Percentiles rank a stretch among this genome's conserved stretches.
phyloP scores from a whole-genome alignment of 805 yeast species.

The Starmera quercuum region DNA sequence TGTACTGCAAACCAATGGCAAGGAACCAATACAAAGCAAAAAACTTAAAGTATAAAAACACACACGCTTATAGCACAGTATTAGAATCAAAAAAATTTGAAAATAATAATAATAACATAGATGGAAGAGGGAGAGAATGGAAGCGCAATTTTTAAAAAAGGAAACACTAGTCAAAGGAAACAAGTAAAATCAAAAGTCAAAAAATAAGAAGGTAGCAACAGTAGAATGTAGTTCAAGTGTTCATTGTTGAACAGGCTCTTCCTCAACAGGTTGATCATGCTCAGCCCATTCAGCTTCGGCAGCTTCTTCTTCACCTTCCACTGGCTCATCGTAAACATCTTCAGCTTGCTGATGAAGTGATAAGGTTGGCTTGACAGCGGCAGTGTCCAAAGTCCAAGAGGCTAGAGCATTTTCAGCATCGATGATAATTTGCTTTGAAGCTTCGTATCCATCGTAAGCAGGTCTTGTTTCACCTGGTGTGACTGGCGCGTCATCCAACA shows the following conservation, averaged over 20 bases:
- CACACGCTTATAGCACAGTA: too few species aligned
- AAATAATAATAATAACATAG: background rate
- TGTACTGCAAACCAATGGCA: too few species aligned
- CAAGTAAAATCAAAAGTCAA: background rate
- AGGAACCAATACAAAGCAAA: too few species aligned
- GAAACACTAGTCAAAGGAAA: too few species aligned
- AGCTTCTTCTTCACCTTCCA: conserved; percentile 33
- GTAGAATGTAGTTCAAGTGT: too few species aligned
- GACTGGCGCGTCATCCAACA: conserved; percentile 93
- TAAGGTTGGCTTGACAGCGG: conserved; percentile 89
- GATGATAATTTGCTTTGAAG: conserved; percentile 93
- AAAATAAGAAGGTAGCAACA: too few species aligned
- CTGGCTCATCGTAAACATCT: conserved; percentile 44
- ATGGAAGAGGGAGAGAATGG: background rate
- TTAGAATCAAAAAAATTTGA: too few species aligned
- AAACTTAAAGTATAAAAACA: too few species aligned
- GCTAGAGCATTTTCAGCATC: conserved; percentile 95
- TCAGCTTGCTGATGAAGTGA: conserved; percentile 73
- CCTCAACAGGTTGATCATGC: conserved; percentile 11
- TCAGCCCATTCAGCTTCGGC: conserved; percentile 29
- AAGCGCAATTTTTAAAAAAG: background rate
- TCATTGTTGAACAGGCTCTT: conserved; percentile 12
- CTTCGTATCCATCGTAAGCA: conserved; percentile 96
- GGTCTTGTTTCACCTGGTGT: conserved; percentile 99
- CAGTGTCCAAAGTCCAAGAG: conserved; percentile 93